Base-by-base conservation (phyloP, 345 rosid species). In the Ceriops tagal region DNA sequence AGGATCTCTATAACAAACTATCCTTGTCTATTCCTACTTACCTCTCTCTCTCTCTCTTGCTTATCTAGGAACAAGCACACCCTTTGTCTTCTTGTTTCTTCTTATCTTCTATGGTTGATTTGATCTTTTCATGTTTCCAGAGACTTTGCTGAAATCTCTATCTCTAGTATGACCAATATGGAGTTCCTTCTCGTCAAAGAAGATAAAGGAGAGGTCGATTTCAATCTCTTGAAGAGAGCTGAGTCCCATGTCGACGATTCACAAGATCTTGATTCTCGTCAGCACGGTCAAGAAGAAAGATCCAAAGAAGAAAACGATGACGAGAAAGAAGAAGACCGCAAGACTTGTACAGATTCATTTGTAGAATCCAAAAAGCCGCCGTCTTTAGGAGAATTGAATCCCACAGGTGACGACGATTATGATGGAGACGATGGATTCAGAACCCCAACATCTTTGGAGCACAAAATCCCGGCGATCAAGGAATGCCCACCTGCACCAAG, bases 161-260 rank as follows among this genome's bases (percentile, higher is more conserved):
- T 11, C n/a, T 5, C 13, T 6, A 66, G 37, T 8, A 79, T 77
- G 83, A 71, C 77, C 1, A 69, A 63, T 71, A 69, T 83, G 21
- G 83, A 77, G 77, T 20, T 68, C 31, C 65, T 70, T 69, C 66
- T 83, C 39, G 31, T 66, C 43, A 73, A 79, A 52, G 71, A 77
- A 55, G 71, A 62, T 8, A 21, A 56, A 66, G 81, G 80, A 52
- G 67, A 65, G 1, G 75, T 72, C 24, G 77, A 78, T 65, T 76
- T 68, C 52, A 15, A 31, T 15, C 10, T 61, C 47, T 13, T 51
- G 31, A 35, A 19, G n/a, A 31, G 37, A 43, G 49, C 49, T 43
- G 46, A 19, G 16, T 16, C 5, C 64, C 26, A 1, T 61, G 61
- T 26, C 16, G 16, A 58, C 2, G 37, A 43, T 2, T 64, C 65